Evolutionary conservation across 352 stramenopile species (phyloP), one percentile per base, ranked within the genome.

Genomic region (Pythium volutum): DNA sequence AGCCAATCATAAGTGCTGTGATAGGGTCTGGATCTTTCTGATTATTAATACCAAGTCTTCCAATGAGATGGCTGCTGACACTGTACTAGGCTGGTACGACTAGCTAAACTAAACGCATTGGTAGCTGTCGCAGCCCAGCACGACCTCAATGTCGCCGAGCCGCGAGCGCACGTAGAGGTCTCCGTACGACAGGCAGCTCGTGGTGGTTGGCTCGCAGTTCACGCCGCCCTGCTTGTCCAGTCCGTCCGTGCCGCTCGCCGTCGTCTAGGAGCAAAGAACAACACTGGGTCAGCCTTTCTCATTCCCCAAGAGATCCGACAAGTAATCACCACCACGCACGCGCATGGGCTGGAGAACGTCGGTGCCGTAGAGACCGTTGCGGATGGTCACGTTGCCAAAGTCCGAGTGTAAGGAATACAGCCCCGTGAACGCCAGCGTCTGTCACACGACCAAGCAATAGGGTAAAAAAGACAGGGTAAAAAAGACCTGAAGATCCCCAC

Each of bases 381-480:
- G 83, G 38, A 92, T 87, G 3, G 75, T 74, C 33, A 89, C 70
- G 16, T 66, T 69, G 22, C 83, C 83, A 25, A 70, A 74, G 31
- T 88, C 79, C 12, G 83, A 92, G 29, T 74, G 73, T 57, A 89
- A 64, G 63, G 76, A 88, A 65, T 87, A 92, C 52, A 88, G 71
- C 0, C 80, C 80, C 1, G 69, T 53, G 64, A 89, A 92, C 27
- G 80, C 76, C 22, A 83, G 48, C 18, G 67, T 76, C 53, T 59
- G 31, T n/a, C 31, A 29, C 14, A 1, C 4, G 22, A 6, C 6
- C 29, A 45, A n/a, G n/a, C n/a, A n/a, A n/a, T n/a, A n/a, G n/a
- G n/a, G n/a, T n/a, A n/a, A n/a, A n/a, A n/a, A n/a, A n/a, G n/a
- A n/a, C n/a, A n/a, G n/a, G n/a, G n/a, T 34, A 43, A 20, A 25